phyloP scores from a whole-genome alignment of 192 early-diverging fungal genomes.

The Coemansia sp. region DNA sequence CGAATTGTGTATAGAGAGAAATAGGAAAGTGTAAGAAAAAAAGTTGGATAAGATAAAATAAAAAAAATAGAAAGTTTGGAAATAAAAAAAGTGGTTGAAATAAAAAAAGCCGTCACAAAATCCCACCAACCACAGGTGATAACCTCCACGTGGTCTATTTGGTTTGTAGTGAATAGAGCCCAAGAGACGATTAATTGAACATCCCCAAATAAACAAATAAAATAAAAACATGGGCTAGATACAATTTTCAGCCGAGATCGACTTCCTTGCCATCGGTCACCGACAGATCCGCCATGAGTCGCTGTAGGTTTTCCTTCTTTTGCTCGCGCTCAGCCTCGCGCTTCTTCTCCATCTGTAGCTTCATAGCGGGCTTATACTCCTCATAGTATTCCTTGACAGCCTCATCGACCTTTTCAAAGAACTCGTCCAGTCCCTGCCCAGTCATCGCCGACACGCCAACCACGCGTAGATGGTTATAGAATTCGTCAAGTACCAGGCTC shows the following conservation, averaged over 20 bases:
- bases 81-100: neutral
- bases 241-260: constrained; percentile 6
- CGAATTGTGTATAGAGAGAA: neutral
- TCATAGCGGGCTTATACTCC: constrained; percentile 86
- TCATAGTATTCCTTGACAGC: constrained; percentile 83
- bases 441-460: constrained; percentile 92
- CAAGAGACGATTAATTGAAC: too few relatives aligned
- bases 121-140: neutral
- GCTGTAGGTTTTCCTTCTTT: constrained; percentile 71
- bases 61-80: neutral
- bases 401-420: constrained; percentile 82
- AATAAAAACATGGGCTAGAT: neutral
- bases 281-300: constrained; percentile 89
- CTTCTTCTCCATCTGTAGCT: constrained; percentile 72
- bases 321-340: constrained; percentile 62
- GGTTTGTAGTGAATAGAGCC: neutral
- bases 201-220: too few relatives aligned
- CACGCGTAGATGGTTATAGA: constrained; percentile 81
- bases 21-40: neutral
- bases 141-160: neutral
- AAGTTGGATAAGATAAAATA: neutral
- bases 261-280: constrained; percentile 58
- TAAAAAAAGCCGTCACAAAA: constrained; percentile 5
- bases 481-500: constrained; percentile 97
- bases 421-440: constrained; percentile 88